These are phyloP conservation scores for Quercus dentata DNA, from an alignment of 306 rosid genomes.

Conservation along the genomic window DNA sequence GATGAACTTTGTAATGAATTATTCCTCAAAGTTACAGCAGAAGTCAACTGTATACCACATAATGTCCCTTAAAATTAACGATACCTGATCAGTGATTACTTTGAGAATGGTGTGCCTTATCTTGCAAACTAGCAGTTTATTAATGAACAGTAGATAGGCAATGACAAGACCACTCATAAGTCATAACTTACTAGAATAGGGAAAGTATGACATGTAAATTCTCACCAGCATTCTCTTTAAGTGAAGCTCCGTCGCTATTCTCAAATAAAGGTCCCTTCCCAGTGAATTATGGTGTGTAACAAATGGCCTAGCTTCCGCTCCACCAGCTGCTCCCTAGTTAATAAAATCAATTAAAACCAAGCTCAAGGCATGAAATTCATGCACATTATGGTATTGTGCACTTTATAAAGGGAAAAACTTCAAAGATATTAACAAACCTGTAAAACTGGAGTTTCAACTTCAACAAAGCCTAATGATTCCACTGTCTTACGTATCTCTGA, in stretches of 20 bases:
- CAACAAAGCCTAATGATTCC: constrained; percentile 84
- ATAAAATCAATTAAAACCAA: constrained; percentile 39
- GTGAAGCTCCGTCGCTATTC: constrained; percentile 97
- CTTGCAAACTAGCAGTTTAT: too few species aligned
- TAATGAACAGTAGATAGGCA: too few species aligned
- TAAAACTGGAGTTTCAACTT: constrained; percentile 97
- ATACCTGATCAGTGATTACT: too few species aligned
- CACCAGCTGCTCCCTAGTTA: constrained; percentile 95
- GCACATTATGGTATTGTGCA: neutral
- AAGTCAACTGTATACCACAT: too few species aligned
- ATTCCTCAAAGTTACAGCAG: too few species aligned
- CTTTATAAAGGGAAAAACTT: neutral
- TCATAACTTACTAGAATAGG: too few species aligned
- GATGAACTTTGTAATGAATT: too few species aligned
- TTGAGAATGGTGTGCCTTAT: too few species aligned
- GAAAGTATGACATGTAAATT: constrained; percentile 8
- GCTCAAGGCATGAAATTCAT: constrained; percentile 11
- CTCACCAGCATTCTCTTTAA: constrained; percentile 97
- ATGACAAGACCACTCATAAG: too few species aligned
- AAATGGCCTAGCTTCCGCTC: constrained; percentile 98
- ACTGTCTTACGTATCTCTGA: constrained; percentile 83
- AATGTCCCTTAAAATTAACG: too few species aligned
- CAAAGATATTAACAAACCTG: constrained; percentile 60
- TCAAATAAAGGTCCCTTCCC: constrained; percentile 87
- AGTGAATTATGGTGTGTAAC: constrained; percentile 92